phyloP scores from a whole-genome alignment of 148 eudicot species.

The Silene latifolia region DNA sequence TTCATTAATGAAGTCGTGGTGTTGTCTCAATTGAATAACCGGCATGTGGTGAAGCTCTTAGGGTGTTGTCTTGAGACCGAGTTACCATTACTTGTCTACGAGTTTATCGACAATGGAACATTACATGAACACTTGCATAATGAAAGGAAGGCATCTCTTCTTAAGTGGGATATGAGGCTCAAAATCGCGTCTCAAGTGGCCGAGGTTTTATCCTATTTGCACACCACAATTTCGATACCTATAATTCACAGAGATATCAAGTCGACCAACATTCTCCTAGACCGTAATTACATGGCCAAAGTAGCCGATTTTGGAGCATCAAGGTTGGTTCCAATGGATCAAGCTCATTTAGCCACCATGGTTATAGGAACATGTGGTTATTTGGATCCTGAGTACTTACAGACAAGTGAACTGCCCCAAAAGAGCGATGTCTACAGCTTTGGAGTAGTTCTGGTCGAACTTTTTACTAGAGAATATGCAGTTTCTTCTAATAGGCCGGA shows the following conservation, averaged over 20 bases:
- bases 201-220: slow-evolving; percentile 21
- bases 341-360: slow-evolving; percentile 18
- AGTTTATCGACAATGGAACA: slow-evolving; percentile 23
- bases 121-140: slow-evolving; percentile 22
- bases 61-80: slow-evolving; percentile 23
- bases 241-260: slow-evolving; percentile 23
- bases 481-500: slow-evolving; percentile 6
- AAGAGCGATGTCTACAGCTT: slow-evolving; percentile 30
- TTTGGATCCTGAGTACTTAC: slow-evolving; percentile 24
- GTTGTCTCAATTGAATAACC: slow-evolving; percentile 17
- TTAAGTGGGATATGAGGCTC: slow-evolving; percentile 16
- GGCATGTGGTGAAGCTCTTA: slow-evolving; percentile 20
- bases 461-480: slow-evolving; percentile 10
- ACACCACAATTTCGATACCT: slow-evolving; percentile 22
- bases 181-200: slow-evolving; percentile 22
- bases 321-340: slow-evolving; percentile 11
- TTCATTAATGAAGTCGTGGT: slow-evolving; percentile 22
- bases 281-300: slow-evolving; percentile 18
- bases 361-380: slow-evolving; percentile 23
- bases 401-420: slow-evolving; percentile 13
- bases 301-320: slow-evolving; percentile 28
- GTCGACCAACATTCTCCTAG: slow-evolving; percentile 22
- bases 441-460: slow-evolving; percentile 22
- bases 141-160: not conserved
- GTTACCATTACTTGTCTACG: slow-evolving; percentile 23